Percentiles rank a stretch among this genome's conserved stretches.
Evolutionary conservation across 2,329 filamentous ascomycete genomes (phyloP).

Genomic region (Neurospora sp.): DNA sequence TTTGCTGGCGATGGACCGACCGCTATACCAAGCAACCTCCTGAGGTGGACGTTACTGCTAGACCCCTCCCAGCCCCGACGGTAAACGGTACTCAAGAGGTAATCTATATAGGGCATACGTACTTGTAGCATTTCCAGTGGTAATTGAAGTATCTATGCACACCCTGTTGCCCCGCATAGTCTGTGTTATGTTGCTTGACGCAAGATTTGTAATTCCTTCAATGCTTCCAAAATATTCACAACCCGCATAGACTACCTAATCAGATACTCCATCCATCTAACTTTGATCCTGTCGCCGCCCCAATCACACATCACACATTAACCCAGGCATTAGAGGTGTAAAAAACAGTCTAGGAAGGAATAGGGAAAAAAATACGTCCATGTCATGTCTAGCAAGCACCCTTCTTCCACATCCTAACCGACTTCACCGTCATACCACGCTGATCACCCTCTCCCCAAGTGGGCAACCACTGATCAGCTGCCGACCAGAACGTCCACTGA

Average conservation of each 20-base stretch:
- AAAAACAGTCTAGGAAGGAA: not conserved
- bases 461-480: slow-evolving; percentile 30
- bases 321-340: not conserved
- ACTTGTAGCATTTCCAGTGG: no score
- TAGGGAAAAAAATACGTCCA: not conserved
- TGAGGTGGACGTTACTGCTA: not conserved
- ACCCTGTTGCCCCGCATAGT: not conserved
- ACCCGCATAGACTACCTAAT: not conserved
- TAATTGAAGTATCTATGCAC: not conserved
- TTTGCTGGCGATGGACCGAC: not conserved
- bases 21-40: not conserved
- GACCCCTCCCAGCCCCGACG: not conserved
- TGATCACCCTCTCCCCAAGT: slow-evolving; percentile 35
- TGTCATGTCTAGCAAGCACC: slow-evolving; percentile 18
- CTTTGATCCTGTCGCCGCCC: not conserved
- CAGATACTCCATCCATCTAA: not conserved
- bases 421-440: slow-evolving; percentile 35
- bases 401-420: slow-evolving; percentile 37
- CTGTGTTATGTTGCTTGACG: not conserved
- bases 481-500: slow-evolving; percentile 32
- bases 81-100: not conserved
- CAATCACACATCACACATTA: not conserved
- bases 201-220: not conserved
- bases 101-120: not conserved
- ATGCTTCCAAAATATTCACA: not conserved